Conservation (phyloP, 331 rosid species). For the Quercus lobata region DNA sequence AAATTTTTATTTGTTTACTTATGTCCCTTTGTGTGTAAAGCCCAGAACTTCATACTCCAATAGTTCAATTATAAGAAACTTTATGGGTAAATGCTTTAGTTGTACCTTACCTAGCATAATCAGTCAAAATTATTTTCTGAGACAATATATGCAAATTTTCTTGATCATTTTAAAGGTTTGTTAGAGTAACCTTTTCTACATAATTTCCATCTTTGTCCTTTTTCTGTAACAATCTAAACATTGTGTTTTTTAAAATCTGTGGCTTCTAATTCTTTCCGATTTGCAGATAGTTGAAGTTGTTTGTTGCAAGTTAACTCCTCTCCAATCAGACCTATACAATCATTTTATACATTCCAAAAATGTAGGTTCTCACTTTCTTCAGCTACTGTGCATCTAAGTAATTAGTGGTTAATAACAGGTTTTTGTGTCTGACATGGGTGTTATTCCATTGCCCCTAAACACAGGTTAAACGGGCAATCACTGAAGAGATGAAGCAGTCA, state of each 20-base stretch:
- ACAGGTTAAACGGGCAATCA: constrained; percentile 80
- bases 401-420: constrained; percentile 7
- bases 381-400: constrained; percentile 2
- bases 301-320: constrained; percentile 95
- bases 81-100: background rate
- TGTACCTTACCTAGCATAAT: background rate
- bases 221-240: background rate
- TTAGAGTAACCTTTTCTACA: background rate
- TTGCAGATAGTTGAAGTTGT: constrained; percentile 92
- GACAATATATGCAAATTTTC: background rate
- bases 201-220: background rate
- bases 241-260: background rate
- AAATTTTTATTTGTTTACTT: no score
- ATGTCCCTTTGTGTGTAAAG: background rate
- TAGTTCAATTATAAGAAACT: background rate
- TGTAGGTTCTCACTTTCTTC: constrained; percentile 45
- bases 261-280: constrained; percentile 17
- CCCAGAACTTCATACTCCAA: background rate
- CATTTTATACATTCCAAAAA: constrained; percentile 91
- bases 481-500: constrained; percentile 73
- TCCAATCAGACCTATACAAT: constrained; percentile 82
- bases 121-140: background rate
- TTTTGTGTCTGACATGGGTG: constrained; percentile 19
- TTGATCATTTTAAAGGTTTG: background rate
- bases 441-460: constrained; percentile 13